phyloP scores from a whole-genome alignment of 2,329 filamentous ascomycete species.

The Fusarium nurragi region DNA sequence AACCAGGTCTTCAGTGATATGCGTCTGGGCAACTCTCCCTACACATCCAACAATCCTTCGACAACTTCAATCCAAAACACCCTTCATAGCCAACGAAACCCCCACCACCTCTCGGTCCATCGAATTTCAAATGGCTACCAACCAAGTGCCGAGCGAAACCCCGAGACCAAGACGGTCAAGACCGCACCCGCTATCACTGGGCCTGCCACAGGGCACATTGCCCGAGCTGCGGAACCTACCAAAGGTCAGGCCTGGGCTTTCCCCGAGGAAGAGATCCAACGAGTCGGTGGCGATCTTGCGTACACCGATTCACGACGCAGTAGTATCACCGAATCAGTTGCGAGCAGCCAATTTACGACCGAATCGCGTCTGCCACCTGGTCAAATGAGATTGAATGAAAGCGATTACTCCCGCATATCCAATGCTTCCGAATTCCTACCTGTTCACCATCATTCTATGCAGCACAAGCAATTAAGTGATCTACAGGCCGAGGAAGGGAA shows the following conservation, averaged over 20 bases:
- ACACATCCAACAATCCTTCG: constrained; percentile 80
- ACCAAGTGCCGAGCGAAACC: constrained; percentile 66
- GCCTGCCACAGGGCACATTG: constrained; percentile 71
- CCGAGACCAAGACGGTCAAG: constrained; percentile 65
- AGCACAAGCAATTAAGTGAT: constrained; percentile 76
- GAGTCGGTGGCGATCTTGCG: constrained; percentile 57
- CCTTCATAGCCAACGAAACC: constrained; percentile 72
- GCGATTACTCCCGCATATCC: constrained; percentile 61
- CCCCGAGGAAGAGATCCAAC: constrained; percentile 74
- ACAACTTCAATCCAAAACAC: constrained; percentile 78
- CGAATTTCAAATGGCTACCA: constrained; percentile 73
- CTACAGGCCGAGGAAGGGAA: constrained; percentile 67
- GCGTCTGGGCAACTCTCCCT: constrained; percentile 72
- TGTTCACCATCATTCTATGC: constrained; percentile 78
- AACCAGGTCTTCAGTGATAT: constrained; percentile 77
- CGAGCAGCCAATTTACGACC: constrained; percentile 80
- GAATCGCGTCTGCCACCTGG: constrained; percentile 77
- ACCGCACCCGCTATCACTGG: constrained; percentile 82
- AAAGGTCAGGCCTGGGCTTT: constrained; percentile 88
- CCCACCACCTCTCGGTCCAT: constrained; percentile 64
- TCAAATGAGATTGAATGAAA: constrained; percentile 76
- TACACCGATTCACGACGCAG: constrained; percentile 75
- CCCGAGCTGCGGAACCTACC: constrained; percentile 78
- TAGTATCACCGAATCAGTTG: constrained; percentile 79
- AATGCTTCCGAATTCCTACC: constrained; percentile 66